Percentiles rank a stretch among this genome's conserved stretches.
phyloP scores from a whole-genome alignment of 2,329 filamentous ascomycete genomes.

The Fusarium anguioides region DNA sequence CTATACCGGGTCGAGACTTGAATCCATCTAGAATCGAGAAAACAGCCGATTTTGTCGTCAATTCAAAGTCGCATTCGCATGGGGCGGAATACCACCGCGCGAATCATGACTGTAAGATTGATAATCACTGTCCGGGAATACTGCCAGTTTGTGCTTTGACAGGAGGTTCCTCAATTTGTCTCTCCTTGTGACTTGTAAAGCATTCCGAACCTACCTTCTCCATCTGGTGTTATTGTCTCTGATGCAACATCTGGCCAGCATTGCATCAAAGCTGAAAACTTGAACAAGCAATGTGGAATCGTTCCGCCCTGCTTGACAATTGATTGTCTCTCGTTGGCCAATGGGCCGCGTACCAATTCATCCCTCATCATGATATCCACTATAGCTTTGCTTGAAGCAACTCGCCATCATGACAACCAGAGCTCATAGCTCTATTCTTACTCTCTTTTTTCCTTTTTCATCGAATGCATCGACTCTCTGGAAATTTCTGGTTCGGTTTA shows the following conservation, averaged over 20 bases:
- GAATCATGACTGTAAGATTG: conserved; percentile 36
- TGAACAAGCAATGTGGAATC: background rate
- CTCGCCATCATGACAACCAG: conserved; percentile 4
- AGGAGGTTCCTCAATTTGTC: conserved; percentile 11
- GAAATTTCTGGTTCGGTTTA: conserved; percentile 38
- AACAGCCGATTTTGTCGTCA: conserved; percentile 1
- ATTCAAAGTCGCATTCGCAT: background rate
- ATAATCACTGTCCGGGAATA: conserved; percentile 28
- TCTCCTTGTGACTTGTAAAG: background rate
- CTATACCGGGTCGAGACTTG: conserved; percentile 16
- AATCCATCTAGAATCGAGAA: background rate
- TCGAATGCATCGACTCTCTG: conserved; percentile 30
- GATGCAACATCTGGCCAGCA: background rate
- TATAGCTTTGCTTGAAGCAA: background rate
- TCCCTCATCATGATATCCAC: conserved; percentile 10
- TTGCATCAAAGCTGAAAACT: background rate
- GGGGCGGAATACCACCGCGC: conserved; percentile 1
- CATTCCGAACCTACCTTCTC: background rate
- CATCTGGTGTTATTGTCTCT: background rate
- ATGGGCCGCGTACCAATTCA: background rate
- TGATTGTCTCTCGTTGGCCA: conserved; percentile 7
- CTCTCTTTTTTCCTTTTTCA: conserved; percentile 38
- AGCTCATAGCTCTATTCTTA: conserved; percentile 10
- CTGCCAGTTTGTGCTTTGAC: conserved; percentile 6
- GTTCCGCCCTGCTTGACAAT: conserved; percentile 9